Evolutionary conservation across 495 filamentous ascomycete species (phyloP).

Genomic region (Astrocystis sublimbata): DNA sequence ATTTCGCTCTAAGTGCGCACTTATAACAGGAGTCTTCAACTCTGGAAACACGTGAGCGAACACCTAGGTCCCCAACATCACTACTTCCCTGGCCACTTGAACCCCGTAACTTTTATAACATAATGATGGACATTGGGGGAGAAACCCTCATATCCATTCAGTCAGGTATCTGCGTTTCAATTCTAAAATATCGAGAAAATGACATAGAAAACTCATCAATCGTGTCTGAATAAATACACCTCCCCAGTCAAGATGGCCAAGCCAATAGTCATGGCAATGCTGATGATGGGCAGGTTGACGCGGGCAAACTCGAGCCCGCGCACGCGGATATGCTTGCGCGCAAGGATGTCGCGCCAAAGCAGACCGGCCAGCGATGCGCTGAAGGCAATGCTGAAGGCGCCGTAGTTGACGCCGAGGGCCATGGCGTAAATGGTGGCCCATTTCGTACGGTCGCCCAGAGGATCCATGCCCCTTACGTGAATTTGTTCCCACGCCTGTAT

Average conservation of each 20-base stretch:
- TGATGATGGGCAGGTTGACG: slow-evolving; percentile 67
- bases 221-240: slow-evolving; percentile 50
- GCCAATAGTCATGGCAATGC: slow-evolving; percentile 63
- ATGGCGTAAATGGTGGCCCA: slow-evolving; percentile 69
- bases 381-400: slow-evolving; percentile 67
- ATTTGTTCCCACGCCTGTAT: slow-evolving; percentile 64
- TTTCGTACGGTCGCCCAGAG: slow-evolving; percentile 59
- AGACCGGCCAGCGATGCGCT: slow-evolving; percentile 66
- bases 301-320: slow-evolving; percentile 59
- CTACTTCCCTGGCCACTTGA: too few species aligned
- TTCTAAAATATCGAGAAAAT: neutral
- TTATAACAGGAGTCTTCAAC: too few species aligned
- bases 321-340: slow-evolving; percentile 62
- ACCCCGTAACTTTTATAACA: too few species aligned
- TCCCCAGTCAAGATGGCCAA: slow-evolving; percentile 59
- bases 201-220: slow-evolving; percentile 2
- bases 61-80: too few species aligned
- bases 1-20: too few species aligned
- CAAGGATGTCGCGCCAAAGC: slow-evolving; percentile 66
- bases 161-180: neutral
- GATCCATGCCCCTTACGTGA: slow-evolving; percentile 41
- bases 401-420: slow-evolving; percentile 68
- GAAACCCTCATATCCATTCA: too few species aligned
- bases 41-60: too few species aligned
- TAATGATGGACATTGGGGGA: too few species aligned